Evolutionary conservation across 768 basidiomycete genomes (phyloP), one percentile per base, ranked within the genome.

Genomic region (Russula olivacea): DNA sequence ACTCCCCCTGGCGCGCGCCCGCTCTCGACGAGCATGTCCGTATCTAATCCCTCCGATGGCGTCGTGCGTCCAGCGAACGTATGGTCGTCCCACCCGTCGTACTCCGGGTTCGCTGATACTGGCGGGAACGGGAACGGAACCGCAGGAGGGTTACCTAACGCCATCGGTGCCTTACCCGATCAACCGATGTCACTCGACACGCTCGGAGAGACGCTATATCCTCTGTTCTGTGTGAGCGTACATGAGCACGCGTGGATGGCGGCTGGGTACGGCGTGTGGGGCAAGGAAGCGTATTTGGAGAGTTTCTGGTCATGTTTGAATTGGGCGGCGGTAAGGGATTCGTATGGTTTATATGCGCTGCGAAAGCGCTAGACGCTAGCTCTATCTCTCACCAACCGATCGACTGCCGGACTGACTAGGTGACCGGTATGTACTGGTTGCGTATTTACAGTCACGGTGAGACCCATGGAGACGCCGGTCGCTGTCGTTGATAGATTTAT

Each of bases 231-330:
- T 65, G 71, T 93, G 55, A 85, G 86, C 48, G 82, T 91, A 5
- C 83, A 93, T 68, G 91, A 93, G 73, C 93, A 92, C 68, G 87
- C 88, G 30, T 96, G 92, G 91, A 78, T 96, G 70, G 78, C 79
- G 54, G 86, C 88, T 23, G 90, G 89, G 43, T 93, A 88, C 67
- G 93, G 93, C 5, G 82, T 96, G 5, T 93, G 91, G 90, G 93
- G 93, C 28, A 90, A 91, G 74, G 91, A 95, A 72, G 81, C 81
- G 68, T 96, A 92, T 80, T 71, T 95, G 71, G 83, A 80, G 69
- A 81, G 86, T 71, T 93, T 94, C 75, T 96, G 92, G 91, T 78
- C 77, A 11, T 88, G 87, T 23, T 73, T 95, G 58, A 80, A 96
- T 72, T 96, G 93, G 93, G 68, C 74, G 43, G 83, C 81, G 70